Percentiles rank a stretch among this genome's conserved stretches.
Evolutionary conservation across 1,284 basidiomycete genomes (phyloP).

Genomic region (Anthracocystis setariae): DNA sequence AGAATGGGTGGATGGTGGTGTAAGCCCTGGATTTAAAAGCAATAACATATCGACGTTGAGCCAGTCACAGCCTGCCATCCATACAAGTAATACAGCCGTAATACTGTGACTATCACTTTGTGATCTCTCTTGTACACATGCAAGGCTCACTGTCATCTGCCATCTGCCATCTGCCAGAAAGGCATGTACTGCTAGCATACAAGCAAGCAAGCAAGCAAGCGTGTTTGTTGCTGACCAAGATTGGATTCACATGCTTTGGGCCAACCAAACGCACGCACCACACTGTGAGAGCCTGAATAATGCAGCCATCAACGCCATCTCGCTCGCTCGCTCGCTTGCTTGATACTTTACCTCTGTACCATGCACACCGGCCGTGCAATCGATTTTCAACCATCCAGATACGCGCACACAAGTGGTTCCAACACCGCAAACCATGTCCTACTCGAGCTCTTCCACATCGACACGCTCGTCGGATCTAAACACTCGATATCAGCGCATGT

Average conservation of each 20-base stretch:
- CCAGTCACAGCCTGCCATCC: too few relatives aligned
- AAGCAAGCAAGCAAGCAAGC: background rate
- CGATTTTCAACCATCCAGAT: background rate
- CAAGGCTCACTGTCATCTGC: too few relatives aligned
- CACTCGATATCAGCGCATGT: conserved; percentile 35
- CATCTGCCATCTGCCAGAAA: too few relatives aligned
- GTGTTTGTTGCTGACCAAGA: conserved; percentile 7
- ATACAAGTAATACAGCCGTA: too few relatives aligned
- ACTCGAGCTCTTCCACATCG: conserved; percentile 9
- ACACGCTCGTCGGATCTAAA: conserved; percentile 32
- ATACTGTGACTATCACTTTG: too few relatives aligned
- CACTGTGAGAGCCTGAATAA: background rate
- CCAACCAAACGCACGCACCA: background rate
- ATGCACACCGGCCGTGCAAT: background rate
- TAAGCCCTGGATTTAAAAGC: too few relatives aligned
- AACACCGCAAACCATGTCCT: conserved; percentile 18
- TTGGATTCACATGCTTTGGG: conserved; percentile 25
- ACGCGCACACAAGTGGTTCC: background rate
- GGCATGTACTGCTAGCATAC: too few relatives aligned
- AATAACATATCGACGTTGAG: too few relatives aligned
- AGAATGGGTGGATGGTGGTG: too few relatives aligned
- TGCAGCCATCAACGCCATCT: background rate
- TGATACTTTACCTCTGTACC: too few relatives aligned
- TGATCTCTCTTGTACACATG: too few relatives aligned
- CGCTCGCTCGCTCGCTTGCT: too few relatives aligned